Conservation (phyloP, 768 basidiomycete genomes). For the Rhodotorula graminis region DNA sequence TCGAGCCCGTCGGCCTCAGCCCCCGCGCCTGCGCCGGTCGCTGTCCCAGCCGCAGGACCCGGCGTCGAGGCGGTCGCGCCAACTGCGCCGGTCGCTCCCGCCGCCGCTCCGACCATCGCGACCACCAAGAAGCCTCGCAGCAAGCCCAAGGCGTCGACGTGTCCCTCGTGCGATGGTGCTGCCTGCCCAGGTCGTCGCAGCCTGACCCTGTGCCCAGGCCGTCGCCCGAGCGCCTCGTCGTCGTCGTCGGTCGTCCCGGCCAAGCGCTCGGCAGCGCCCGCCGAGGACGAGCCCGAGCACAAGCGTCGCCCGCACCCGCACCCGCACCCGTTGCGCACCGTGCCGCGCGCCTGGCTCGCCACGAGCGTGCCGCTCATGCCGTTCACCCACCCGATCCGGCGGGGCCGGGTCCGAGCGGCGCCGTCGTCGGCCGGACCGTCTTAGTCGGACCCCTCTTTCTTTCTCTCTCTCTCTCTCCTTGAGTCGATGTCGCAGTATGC, state of each 20-base stretch:
- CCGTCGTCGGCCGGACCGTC: no score
- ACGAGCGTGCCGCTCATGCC: background rate
- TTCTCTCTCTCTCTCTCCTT: background rate
- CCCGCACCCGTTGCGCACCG: background rate
- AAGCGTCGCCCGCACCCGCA: no score
- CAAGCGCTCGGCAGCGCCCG: background rate
- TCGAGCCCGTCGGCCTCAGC: background rate
- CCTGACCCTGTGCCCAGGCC: background rate
- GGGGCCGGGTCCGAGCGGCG: no score
- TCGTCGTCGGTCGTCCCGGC: background rate
- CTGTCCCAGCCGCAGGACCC: background rate
- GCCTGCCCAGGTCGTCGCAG: background rate
- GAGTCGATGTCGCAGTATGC: no score
- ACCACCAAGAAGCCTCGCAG: background rate
- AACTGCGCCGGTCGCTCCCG: background rate
- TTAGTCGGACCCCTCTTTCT: background rate
- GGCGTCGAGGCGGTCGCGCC: background rate
- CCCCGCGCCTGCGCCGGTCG: no score
- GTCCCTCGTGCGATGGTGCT: background rate
- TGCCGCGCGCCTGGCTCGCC: background rate
- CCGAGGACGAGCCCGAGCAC: no score
- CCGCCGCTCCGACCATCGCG: background rate
- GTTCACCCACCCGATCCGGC: background rate
- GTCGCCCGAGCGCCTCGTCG: background rate
- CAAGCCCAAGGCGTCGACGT: background rate